phyloP scores from a whole-genome alignment of 164 flowering plant species.

The Umbellularia californica region DNA sequence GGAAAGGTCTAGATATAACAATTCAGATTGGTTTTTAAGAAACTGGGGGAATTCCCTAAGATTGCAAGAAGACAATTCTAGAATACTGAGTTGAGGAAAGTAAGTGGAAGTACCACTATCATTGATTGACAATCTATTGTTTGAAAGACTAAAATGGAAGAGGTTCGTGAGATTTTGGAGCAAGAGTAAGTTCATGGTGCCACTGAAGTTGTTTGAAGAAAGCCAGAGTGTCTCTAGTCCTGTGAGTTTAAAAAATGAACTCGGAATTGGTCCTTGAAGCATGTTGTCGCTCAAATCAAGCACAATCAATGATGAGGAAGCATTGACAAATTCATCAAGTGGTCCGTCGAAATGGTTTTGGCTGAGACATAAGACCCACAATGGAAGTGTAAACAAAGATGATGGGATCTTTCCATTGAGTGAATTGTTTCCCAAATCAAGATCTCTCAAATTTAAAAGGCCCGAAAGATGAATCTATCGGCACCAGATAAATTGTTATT shows the following conservation, averaged over 20 bases:
- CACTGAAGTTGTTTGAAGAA: constrained; percentile 30
- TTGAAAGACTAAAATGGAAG: constrained; percentile 25
- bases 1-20: constrained; percentile 35
- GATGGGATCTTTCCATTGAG: constrained; percentile 35
- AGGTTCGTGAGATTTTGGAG: constrained; percentile 20
- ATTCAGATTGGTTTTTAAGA: constrained; percentile 24
- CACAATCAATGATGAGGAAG: constrained; percentile 9
- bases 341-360: constrained; percentile 30
- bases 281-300: constrained; percentile 19
- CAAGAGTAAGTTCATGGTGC: constrained; percentile 4
- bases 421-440: constrained; percentile 28
- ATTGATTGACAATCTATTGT: constrained; percentile 14
- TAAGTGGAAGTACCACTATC: neutral
- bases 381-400: constrained; percentile 31
- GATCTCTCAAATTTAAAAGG: constrained; percentile 13
- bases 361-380: constrained; percentile 17
- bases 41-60: constrained; percentile 24
- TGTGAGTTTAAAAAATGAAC: constrained; percentile 16
- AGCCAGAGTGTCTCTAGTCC: constrained; percentile 17
- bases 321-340: constrained; percentile 13
- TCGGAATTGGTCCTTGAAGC: constrained; percentile 30
- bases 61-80: constrained; percentile 36
- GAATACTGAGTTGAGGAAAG: constrained; percentile 18
- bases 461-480: constrained; percentile 18
- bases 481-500: constrained; percentile 30